These are phyloP conservation scores for Plasmodium cynomolgi DNA, from an alignment of 169 alveolate species.

Conservation along the genomic window DNA sequence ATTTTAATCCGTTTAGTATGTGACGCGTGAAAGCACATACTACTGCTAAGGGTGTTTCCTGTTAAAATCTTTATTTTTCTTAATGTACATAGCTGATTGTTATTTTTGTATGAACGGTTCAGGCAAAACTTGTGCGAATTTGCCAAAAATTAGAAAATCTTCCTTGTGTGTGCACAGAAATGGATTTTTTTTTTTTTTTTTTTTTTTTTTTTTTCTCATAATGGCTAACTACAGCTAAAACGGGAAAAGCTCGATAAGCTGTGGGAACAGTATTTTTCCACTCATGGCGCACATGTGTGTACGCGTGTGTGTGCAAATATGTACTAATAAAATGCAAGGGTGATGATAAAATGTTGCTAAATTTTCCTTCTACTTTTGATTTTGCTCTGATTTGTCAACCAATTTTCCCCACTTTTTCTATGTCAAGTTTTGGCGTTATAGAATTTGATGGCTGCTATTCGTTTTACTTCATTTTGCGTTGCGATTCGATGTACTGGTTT, in stretches of 20 bases:
- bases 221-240: neutral
- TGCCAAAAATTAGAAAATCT: neutral
- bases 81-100: neutral
- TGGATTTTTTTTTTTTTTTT: slow-evolving; percentile 12
- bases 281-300: neutral
- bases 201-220: neutral
- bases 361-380: slow-evolving; percentile 7
- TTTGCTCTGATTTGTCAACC: slow-evolving; percentile 1
- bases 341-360: neutral
- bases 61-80: neutral
- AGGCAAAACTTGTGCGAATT: slow-evolving; percentile 10
- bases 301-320: neutral
- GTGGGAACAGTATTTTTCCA: neutral
- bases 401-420: neutral
- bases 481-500: neutral
- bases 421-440: slow-evolving; percentile 16
- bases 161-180: slow-evolving; percentile 45
- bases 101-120: slow-evolving; percentile 38
- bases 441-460: slow-evolving; percentile 15
- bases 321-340: neutral
- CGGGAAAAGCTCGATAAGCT: neutral
- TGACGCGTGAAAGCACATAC: neutral
- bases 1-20: neutral
- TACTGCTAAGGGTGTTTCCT: neutral
- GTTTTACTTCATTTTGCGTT: slow-evolving; percentile 1